Conservation (phyloP, 768 basidiomycete genomes). For the Suillus brevipes region DNA sequence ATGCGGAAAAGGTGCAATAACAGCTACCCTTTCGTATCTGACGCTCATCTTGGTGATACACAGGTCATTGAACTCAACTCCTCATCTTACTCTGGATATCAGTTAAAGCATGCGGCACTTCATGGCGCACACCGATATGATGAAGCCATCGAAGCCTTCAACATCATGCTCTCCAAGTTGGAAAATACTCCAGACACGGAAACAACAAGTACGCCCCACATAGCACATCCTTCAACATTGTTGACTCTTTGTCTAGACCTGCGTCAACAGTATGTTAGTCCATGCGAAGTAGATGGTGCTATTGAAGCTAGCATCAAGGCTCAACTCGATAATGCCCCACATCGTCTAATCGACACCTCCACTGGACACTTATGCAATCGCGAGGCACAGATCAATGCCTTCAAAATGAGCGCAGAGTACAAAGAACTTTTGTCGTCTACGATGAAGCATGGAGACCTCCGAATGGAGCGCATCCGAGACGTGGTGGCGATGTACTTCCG, state of each 20-base stretch:
- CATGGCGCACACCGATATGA: not conserved
- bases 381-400: not conserved
- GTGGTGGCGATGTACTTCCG: not conserved
- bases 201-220: not conserved
- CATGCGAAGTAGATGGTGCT: not conserved
- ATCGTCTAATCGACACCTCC: not conserved
- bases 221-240: not conserved
- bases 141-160: not conserved
- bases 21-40: not conserved
- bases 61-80: not conserved
- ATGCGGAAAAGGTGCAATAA: not conserved
- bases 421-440: not conserved
- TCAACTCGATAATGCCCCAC: not conserved
- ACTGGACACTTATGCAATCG: not conserved
- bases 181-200: not conserved
- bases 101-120: not conserved
- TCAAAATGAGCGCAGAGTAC: not conserved
- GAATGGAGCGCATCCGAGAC: not conserved
- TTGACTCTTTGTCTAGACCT: not conserved
- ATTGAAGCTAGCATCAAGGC: not conserved
- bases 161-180: not conserved
- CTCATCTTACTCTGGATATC: not conserved
- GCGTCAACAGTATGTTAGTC: not conserved
- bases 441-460: not conserved
- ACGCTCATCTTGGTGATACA: not conserved